phyloP scores from a whole-genome alignment of 805 yeast genomes.

The Lipomyces orientalis region DNA sequence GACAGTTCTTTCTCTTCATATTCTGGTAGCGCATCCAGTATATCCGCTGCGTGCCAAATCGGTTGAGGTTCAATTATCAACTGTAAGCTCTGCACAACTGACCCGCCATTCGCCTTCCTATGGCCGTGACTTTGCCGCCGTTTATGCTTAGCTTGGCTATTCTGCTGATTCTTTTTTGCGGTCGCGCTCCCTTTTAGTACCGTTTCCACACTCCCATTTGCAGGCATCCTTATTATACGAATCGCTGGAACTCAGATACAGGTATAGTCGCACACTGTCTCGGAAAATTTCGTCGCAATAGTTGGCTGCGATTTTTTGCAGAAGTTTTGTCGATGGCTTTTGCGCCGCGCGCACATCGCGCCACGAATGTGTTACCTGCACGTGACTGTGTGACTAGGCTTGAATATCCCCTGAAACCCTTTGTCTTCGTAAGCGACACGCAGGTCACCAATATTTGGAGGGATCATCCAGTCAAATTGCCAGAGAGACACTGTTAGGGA shows the following conservation, averaged over 20 bases:
- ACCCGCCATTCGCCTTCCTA: background rate
- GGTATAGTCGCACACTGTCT: background rate
- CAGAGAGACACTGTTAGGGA: no score
- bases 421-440: no score
- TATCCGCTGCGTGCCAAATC: constrained; percentile 31
- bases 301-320: background rate
- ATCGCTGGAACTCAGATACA: background rate
- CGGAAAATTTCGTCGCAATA: background rate
- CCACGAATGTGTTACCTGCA: background rate
- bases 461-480: no score
- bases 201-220: background rate
- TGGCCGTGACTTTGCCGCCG: background rate
- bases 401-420: no score
- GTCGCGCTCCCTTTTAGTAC: background rate
- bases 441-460: no score
- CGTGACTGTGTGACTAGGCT: background rate
- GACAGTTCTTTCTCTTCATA: constrained; percentile 40
- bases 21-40: constrained; percentile 14
- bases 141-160: background rate
- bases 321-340: background rate
- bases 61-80: constrained; percentile 21
- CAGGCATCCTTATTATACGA: background rate
- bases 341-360: no score
- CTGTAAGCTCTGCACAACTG: background rate
- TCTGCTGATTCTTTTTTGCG: background rate